Percentiles rank a stretch among this genome's conserved stretches.
phyloP scores from a whole-genome alignment of 768 basidiomycete species.

The Rhodotorula babjevae region DNA sequence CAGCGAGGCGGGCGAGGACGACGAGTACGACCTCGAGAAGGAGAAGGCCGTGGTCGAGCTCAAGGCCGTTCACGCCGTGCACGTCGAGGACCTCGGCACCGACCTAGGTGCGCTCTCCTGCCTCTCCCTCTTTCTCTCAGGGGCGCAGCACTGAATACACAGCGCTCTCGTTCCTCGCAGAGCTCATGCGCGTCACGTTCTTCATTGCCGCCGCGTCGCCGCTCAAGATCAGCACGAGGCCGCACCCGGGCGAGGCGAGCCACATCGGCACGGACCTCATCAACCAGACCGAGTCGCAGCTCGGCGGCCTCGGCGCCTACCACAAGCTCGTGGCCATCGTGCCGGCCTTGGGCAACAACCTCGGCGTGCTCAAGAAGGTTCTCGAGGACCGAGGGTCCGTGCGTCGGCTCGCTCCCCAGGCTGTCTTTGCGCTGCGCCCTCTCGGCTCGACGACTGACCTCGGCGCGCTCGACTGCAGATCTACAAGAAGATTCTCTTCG shows the following conservation, averaged over 20 bases:
- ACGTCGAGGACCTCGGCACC: neutral
- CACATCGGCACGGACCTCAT: neutral
- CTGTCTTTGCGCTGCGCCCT: no score
- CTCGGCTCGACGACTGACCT: no score
- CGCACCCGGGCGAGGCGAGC: neutral
- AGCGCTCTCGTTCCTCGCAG: neutral
- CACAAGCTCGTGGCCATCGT: slow-evolving; percentile 2
- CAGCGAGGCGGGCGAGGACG: neutral
- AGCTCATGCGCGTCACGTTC: neutral
- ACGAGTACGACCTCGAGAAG: neutral
- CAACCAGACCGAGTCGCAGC: neutral
- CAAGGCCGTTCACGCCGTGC: neutral
- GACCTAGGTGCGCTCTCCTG: neutral
- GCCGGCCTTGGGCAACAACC: neutral
- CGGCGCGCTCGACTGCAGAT: no score
- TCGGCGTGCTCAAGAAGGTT: neutral
- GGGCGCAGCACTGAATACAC: no score
- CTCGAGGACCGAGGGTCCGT: neutral
- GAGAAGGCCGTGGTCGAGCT: neutral
- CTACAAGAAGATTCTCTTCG: neutral
- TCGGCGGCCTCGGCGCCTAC: accelerated
- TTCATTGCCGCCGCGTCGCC: neutral
- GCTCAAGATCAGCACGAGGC: neutral
- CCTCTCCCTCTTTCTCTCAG: neutral
- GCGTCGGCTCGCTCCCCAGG: neutral